Evolutionary conservation across 2,329 filamentous ascomycete genomes (phyloP), one percentile per base, ranked within the genome.

Genomic region (Xylaria sp.): DNA sequence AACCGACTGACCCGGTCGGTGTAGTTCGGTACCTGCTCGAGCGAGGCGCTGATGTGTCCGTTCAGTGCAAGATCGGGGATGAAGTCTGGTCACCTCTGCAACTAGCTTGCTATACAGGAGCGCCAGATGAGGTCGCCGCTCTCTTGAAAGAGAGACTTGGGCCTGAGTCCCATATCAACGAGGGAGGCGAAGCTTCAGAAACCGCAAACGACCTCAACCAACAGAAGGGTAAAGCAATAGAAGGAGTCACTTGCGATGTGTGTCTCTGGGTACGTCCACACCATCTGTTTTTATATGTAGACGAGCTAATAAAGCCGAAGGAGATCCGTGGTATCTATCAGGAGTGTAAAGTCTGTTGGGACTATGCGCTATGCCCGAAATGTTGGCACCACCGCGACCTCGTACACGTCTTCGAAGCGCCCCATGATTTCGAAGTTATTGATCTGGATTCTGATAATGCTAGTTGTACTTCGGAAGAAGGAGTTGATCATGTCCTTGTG

Each of bases 361-460:
- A 58, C 44, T 64, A 28, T 20, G 44, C 20, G 8, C 31, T 64
- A 28, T 64, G 62, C 28, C 2, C 41, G 18, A 64, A 64, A 56
- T 64, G 62, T 9, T 51, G 31, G 52, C n/a, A 31, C 15, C 54
- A 58, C 51, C 44, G 62, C 62, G 62, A 58, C n/a, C 41, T 64
- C 9, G 28, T 50, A 15, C 62, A 58, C 31, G 8, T 41, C 15
- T 64, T 64, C 31, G n/a, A 37, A 39, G 7, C 62, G 5, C n/a
- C 44, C 15, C 62, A 64, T 23, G 15, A 64, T 20, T 52, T 57
- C 12, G 44, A 57, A 13, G 0, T 10, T 18, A 20, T 28, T 28
- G 54, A 20, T 25, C 7, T 15, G 15, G 20, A 58, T 18, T 34
- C 28, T 10, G 41, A 57, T 8, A 15, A 41, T 12, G 3, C 28